Conservation (phyloP, 164 flowering plant species). For the Vitis rotundifolia region DNA sequence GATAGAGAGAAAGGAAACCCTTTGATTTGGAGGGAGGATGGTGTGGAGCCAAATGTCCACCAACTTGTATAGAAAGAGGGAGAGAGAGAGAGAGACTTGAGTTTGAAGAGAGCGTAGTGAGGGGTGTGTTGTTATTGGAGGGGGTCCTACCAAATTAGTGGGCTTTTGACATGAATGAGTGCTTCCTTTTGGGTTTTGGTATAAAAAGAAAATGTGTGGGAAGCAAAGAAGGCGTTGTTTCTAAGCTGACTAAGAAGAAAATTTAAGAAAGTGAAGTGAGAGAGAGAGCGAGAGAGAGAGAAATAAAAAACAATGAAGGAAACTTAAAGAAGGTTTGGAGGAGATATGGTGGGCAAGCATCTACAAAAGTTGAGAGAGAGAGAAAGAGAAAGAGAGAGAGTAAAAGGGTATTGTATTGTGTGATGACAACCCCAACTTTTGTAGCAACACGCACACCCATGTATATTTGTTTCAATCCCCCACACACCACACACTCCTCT, state of each 20-base stretch:
- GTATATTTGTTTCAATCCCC: not conserved
- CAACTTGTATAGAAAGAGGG: slow-evolving; percentile 16
- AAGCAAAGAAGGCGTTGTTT: slow-evolving; percentile 67
- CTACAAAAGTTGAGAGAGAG: slow-evolving; percentile 34
- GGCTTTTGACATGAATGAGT: slow-evolving; percentile 54
- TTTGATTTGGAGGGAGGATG: slow-evolving; percentile 15
- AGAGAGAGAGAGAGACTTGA: slow-evolving; percentile 25
- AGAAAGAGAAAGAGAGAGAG: slow-evolving; percentile 15
- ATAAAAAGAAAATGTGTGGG: slow-evolving; percentile 44
- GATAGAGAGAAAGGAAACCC: slow-evolving; percentile 10
- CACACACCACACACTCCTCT: slow-evolving; percentile 7
- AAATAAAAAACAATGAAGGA: slow-evolving; percentile 24
- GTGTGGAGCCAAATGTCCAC: slow-evolving; percentile 43
- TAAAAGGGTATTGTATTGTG: slow-evolving; percentile 13
- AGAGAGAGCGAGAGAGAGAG: slow-evolving; percentile 18
- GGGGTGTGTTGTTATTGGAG: slow-evolving; percentile 19
- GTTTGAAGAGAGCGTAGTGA: slow-evolving; percentile 17
- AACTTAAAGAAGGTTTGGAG: slow-evolving; percentile 33
- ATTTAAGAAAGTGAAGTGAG: slow-evolving; percentile 3
- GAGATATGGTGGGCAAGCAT: slow-evolving; percentile 64
- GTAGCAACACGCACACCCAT: slow-evolving; percentile 45
- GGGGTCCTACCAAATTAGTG: slow-evolving; percentile 39
- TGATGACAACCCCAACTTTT: slow-evolving; percentile 48
- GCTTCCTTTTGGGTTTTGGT: slow-evolving; percentile 55
- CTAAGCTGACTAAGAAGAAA: slow-evolving; percentile 49